Evolutionary conservation across 495 filamentous ascomycete species (phyloP).

Genomic region (Penicillium verhagenii): DNA sequence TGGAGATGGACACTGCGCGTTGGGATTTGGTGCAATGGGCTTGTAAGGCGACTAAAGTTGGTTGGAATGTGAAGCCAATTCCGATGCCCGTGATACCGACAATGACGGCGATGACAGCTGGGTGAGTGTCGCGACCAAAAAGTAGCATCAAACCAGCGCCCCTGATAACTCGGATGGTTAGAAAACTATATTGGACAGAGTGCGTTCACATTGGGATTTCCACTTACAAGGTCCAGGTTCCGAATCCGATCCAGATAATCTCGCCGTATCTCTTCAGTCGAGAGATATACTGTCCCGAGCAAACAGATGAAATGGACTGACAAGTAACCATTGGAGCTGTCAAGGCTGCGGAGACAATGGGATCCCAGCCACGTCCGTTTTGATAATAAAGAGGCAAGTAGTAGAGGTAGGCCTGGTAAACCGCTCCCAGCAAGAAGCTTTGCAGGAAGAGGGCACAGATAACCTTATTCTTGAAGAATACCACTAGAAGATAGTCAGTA

Average conservation of each 20-base stretch:
- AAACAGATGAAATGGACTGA: constrained; percentile 51
- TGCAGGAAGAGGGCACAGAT: constrained; percentile 55
- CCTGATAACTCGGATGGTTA: no score
- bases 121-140: constrained; percentile 46
- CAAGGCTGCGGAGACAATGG: constrained; percentile 50
- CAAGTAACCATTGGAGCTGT: constrained; percentile 52
- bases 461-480: constrained; percentile 55
- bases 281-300: constrained; percentile 59
- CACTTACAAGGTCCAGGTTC: constrained; percentile 50
- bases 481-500: constrained; percentile 33
- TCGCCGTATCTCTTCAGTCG: constrained; percentile 55
- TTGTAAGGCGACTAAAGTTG: constrained; percentile 61
- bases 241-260: constrained; percentile 56
- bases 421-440: constrained; percentile 58
- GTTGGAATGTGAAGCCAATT: constrained; percentile 59
- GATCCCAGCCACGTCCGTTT: constrained; percentile 50
- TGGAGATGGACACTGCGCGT: constrained; percentile 58
- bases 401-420: constrained; percentile 57
- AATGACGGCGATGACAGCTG: constrained; percentile 52
- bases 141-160: constrained; percentile 54
- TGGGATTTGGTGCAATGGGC: constrained; percentile 58
- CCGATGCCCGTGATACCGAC: constrained; percentile 54
- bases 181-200: no score
- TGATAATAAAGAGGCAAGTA: constrained; percentile 55
- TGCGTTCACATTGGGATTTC: no score